Base-by-base conservation (phyloP, 176 grass and related monocot species). In the Triticum urartu region DNA sequence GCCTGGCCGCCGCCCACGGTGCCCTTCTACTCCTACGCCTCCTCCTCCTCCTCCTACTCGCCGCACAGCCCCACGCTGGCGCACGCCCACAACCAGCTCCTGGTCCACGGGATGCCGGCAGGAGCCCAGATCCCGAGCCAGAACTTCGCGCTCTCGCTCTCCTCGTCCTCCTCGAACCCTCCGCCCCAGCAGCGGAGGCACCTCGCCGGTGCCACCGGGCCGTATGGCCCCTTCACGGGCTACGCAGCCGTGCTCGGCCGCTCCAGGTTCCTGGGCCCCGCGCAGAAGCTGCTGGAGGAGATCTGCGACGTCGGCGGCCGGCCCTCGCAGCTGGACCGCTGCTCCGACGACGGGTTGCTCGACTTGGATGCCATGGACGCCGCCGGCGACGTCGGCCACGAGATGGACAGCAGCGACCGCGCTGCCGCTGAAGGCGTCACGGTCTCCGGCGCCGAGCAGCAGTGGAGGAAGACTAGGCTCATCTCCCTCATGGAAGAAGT, bases 381-480 rank as follows among this genome's bases (percentile, higher is more conserved):
- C 0, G 42, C 26, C 17, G 93, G 48, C 2, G 85, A 86, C 56
- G 72, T 85, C 59, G 81, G 86, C 26, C 72, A 88, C 64, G 77
- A 84, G 3, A 75, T 95, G 82, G 88, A 95, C 63, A 68, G 73
- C 47, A 77, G 79, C 15, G 86, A 79, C 12, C 75, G 76, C 17
- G 91, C 87, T 4, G 61, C 87, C 5, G 87, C 75, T 6, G 92
- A 97, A 36, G 87, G 71, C 0, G 86, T 83, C 69, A 50, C 77
- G 3, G 92, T 91, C 28, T 88, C 86, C 24, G 76, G 92, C 45
- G 78, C 79, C 34, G 94, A 99, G 79, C 91, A 92, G 85, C 94
- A 93, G 87, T 99, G 97, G 97, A 97, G 90, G 90, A 99, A 99
- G 89, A 91, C 97, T 11, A 94, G 89, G 75, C 97, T 99, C 63